Percentiles rank a stretch among this genome's conserved stretches.
Conservation (phyloP, 148 eudicot genomes). For the Chenopodium suecicum region DNA sequence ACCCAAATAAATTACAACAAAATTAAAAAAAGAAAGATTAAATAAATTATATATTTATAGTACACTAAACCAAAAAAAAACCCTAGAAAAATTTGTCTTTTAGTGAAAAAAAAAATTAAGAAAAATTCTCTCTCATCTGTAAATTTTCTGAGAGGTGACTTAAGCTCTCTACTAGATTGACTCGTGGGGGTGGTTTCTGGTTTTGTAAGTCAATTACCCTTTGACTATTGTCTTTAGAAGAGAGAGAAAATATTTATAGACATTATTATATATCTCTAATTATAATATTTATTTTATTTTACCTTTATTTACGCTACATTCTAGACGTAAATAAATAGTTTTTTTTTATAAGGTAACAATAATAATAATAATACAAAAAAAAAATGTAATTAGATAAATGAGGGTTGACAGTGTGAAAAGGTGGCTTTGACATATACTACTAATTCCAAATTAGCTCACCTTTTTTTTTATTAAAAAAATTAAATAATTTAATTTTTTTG, state of each 20-base stretch:
- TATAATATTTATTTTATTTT: not conserved
- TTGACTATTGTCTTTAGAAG: conserved; percentile 19
- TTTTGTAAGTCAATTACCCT: conserved; percentile 17
- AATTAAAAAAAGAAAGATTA: not conserved
- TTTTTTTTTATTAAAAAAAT: not conserved
- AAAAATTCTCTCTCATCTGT: conserved; percentile 27
- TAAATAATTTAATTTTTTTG: not conserved
- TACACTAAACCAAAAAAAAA: conserved; percentile 14
- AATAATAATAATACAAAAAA: no score
- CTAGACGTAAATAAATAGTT: not conserved
- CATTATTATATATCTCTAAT: not conserved
- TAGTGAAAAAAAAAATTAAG: not conserved
- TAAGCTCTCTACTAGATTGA: conserved; percentile 27
- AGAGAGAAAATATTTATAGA: not conserved
- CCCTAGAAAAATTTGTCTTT: conserved; percentile 43
- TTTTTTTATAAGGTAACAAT: not conserved
- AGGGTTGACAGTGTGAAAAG: conserved; percentile 39
- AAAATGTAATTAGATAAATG: not conserved
- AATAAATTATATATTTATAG: not conserved
- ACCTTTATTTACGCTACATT: conserved; percentile 18
- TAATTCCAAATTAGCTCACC: conserved; percentile 29
- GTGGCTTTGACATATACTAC: conserved; percentile 32
- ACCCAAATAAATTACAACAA: not conserved
- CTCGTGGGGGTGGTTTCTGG: conserved; percentile 27
- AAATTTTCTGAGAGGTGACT: conserved; percentile 8